A percentile compares a stretch with the other conserved stretches of the same genome.
Conservation (phyloP, 768 basidiomycete genomes). For the Tulasnella sp. region DNA sequence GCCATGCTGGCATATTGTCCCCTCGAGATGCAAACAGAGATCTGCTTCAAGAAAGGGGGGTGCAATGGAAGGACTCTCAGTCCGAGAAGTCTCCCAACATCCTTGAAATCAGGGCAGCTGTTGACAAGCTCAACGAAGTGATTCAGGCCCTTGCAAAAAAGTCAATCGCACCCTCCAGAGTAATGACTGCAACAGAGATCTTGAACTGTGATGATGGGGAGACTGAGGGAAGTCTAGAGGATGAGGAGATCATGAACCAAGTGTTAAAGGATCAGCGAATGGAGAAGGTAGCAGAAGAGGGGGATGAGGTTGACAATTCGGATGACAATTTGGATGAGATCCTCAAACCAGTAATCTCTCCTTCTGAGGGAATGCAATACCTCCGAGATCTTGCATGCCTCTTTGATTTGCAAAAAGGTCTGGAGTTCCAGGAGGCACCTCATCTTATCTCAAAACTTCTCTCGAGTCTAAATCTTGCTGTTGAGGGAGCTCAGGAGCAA, state of each 20-base stretch:
- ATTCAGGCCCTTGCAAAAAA: not conserved
- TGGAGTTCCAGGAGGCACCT: not conserved
- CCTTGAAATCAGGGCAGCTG: not conserved
- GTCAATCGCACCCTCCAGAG: not conserved
- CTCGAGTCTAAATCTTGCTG: not conserved
- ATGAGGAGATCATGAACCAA: not conserved
- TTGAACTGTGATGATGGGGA: not conserved
- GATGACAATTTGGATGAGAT: not conserved
- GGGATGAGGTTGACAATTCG: not conserved
- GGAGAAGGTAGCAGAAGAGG: not conserved
- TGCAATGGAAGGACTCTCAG: not conserved
- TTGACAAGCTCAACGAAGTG: not conserved
- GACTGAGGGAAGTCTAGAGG: not conserved
- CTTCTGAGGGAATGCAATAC: not conserved
- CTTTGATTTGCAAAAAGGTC: not conserved
- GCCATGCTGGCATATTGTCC: constrained; percentile 27
- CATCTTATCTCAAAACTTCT: not conserved
- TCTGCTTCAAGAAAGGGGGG: not conserved
- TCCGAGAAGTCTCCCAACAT: not conserved
- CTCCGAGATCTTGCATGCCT: not conserved
- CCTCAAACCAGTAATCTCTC: not conserved
- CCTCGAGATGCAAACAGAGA: not conserved
- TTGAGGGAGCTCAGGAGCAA: not conserved
- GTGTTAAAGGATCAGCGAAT: not conserved
- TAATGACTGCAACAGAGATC: not conserved